Conservation (phyloP, 345 rosid species). For the Sapria himalayana region DNA sequence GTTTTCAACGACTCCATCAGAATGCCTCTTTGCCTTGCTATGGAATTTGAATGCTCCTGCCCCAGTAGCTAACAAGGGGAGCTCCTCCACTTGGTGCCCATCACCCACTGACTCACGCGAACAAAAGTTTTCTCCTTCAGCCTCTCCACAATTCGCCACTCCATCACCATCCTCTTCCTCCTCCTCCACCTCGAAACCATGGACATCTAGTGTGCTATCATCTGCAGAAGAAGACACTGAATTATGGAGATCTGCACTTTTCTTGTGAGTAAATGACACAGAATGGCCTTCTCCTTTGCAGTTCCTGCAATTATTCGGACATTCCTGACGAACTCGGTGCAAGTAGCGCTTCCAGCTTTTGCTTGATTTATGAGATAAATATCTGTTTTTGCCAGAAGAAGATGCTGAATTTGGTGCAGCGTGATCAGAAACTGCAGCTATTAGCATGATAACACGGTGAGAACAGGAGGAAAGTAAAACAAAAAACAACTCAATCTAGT, state of each 20-base stretch:
- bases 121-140: conserved; percentile 16
- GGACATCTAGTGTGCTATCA: conserved; percentile 10
- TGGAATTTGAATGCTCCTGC: conserved; percentile 17
- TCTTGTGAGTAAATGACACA: conserved; percentile 17
- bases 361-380: conserved; percentile 32
- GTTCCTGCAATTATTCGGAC: conserved; percentile 71
- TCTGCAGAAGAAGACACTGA: too few species aligned
- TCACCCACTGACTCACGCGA: conserved; percentile 11
- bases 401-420: conserved; percentile 20
- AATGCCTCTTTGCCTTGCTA: conserved; percentile 46
- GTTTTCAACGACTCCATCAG: conserved; percentile 47
- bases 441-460: conserved; percentile 6
- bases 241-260: conserved; percentile 14
- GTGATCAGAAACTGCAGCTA: conserved; percentile 30
- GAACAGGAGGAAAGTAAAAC: background rate
- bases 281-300: conserved; percentile 64
- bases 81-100: conserved; percentile 15
- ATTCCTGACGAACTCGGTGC: conserved; percentile 82
- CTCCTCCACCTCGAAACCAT: conserved; percentile 14
- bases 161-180: conserved; percentile 22
- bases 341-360: conserved; percentile 90
- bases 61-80: too few species aligned
- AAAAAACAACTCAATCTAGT: background rate
- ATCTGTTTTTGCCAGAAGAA: conserved; percentile 37
- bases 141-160: conserved; percentile 13